phyloP scores from a whole-genome alignment of 768 basidiomycete species.

The Hydnum rufescens region DNA sequence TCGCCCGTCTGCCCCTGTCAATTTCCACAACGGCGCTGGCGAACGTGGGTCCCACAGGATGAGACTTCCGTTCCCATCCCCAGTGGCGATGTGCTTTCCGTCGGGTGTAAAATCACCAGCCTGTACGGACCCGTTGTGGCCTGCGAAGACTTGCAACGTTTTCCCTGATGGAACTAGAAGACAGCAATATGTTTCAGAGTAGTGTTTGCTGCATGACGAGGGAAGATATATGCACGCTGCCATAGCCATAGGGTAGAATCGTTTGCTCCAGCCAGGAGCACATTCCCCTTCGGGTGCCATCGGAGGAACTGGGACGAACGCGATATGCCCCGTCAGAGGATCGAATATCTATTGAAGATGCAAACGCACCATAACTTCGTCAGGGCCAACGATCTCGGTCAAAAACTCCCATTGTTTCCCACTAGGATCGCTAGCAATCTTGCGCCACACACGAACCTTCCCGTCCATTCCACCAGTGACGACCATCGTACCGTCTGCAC shows the following conservation, averaged over 20 bases:
- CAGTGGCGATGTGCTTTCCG: slow-evolving; percentile 82
- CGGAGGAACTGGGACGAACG: slow-evolving; percentile 47
- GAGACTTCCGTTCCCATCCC: slow-evolving; percentile 59
- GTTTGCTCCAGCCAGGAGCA: slow-evolving; percentile 79
- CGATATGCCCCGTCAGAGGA: neutral
- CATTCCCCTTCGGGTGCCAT: slow-evolving; percentile 90
- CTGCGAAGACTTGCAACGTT: slow-evolving; percentile 90
- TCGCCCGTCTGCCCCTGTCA: slow-evolving; percentile 45
- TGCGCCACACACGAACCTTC: slow-evolving; percentile 74
- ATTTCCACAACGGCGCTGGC: slow-evolving; percentile 57
- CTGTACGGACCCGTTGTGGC: slow-evolving; percentile 66
- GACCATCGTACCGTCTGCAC: slow-evolving; percentile 74
- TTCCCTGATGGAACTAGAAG: slow-evolving; percentile 77
- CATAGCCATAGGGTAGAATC: slow-evolving; percentile 93
- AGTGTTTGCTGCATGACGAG: neutral
- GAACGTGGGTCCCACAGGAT: slow-evolving; percentile 86
- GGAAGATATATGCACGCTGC: slow-evolving; percentile 48
- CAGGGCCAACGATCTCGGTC: slow-evolving; percentile 79
- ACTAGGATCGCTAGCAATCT: slow-evolving; percentile 29
- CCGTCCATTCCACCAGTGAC: slow-evolving; percentile 99
- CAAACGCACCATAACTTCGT: slow-evolving; percentile 81
- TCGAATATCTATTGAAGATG: neutral
- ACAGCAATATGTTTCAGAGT: slow-evolving; percentile 4
- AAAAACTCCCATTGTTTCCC: slow-evolving; percentile 84
- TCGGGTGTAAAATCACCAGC: slow-evolving; percentile 86